Conservation (phyloP, 2,329 filamentous ascomycete genomes). For the Ploettnerulaceae sp. region DNA sequence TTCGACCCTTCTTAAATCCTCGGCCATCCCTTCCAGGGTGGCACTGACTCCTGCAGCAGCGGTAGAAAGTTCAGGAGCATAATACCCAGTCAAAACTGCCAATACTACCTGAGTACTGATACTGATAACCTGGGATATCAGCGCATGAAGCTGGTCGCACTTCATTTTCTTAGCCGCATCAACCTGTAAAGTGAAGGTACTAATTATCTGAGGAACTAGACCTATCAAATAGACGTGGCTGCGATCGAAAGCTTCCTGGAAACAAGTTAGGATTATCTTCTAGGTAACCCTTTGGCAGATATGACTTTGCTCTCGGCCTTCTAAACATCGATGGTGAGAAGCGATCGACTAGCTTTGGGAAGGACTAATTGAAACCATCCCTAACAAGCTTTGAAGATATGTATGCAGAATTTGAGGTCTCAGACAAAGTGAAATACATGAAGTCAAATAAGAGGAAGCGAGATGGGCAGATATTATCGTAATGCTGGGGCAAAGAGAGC, state of each 20-base stretch:
- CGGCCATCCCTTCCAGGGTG: neutral
- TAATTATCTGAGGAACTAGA: slow-evolving; percentile 6
- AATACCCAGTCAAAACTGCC: neutral
- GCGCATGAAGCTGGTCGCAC: neutral
- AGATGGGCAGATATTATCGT: too few species aligned
- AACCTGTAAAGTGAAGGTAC: slow-evolving; percentile 4
- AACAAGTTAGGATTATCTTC: neutral
- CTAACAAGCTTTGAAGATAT: too few species aligned
- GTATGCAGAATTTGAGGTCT: too few species aligned
- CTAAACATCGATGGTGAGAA: too few species aligned
- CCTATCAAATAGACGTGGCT: slow-evolving; percentile 3
- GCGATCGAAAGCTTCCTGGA: slow-evolving; percentile 3
- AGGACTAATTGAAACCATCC: too few species aligned
- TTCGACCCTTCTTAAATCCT: neutral
- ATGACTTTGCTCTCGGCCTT: too few species aligned
- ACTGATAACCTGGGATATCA: neutral
- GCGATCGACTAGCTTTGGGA: too few species aligned
- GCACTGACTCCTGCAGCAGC: neutral
- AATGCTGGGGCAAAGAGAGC: too few species aligned
- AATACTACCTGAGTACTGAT: neutral
- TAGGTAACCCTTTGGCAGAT: too few species aligned
- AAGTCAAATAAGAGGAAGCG: neutral
- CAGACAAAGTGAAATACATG: too few species aligned
- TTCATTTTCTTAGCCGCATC: neutral
- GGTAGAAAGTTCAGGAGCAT: neutral